These are phyloP conservation scores for Yamadazyma scolyti DNA, from an alignment of 805 yeast species.

Conservation along the genomic window DNA sequence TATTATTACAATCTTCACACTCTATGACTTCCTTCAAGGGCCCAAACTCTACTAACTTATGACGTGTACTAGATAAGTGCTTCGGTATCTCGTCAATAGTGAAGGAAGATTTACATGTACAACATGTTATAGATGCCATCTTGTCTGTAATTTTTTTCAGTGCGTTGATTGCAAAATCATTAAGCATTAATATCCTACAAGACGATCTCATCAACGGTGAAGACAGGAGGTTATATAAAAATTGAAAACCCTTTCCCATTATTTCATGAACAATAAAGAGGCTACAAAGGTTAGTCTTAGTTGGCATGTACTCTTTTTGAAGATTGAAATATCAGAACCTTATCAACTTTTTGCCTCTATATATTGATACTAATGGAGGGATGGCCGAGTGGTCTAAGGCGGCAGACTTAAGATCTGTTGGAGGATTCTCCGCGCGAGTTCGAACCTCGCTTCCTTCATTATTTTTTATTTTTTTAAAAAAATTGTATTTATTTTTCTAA, in stretches of 20 bases:
- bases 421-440: conserved; percentile 51
- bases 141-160: background rate
- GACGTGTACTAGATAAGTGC: conserved; percentile 52
- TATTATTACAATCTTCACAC: conserved; percentile 56
- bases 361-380: conserved; percentile 40
- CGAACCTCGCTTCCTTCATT: conserved; percentile 52
- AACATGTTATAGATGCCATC: conserved; percentile 8
- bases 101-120: conserved; percentile 9
- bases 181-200: too few species aligned
- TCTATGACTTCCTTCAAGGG: conserved; percentile 38
- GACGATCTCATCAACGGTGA: too few species aligned
- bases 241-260: too few species aligned
- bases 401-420: conserved; percentile 50
- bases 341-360: too few species aligned
- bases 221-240: too few species aligned
- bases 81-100: conserved; percentile 37
- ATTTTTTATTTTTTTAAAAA: conserved; percentile 17
- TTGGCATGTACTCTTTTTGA: too few species aligned
- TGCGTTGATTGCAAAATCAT: too few species aligned
- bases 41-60: conserved; percentile 40
- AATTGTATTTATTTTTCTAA: too few species aligned
- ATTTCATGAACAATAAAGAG: too few species aligned
- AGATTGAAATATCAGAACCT: too few species aligned
- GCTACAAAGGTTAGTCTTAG: too few species aligned
- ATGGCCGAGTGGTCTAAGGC: conserved; percentile 54